Conservation (phyloP, 108 stramenopile species). For the Parietichytrium sp. region DNA sequence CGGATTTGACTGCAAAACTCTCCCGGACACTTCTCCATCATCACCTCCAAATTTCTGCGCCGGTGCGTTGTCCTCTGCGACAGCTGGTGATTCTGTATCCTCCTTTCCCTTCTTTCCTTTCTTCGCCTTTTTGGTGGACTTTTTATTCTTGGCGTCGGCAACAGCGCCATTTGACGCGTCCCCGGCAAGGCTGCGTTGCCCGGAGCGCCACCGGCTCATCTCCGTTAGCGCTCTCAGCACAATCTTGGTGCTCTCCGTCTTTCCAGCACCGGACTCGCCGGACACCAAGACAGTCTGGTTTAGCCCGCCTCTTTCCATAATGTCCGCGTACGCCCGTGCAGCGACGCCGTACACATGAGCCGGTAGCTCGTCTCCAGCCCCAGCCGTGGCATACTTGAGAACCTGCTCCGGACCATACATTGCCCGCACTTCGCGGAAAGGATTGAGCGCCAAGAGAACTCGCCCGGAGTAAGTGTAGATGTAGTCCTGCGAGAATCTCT, state of each 20-base stretch:
- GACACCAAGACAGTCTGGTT: slow-evolving; percentile 36
- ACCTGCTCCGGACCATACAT: not conserved
- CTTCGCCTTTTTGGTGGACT: too few relatives aligned
- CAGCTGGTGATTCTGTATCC: too few relatives aligned
- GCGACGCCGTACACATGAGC: slow-evolving; percentile 31
- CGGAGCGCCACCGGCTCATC: slow-evolving; percentile 27
- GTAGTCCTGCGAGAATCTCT: slow-evolving; percentile 47
- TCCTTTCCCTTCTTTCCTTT: too few relatives aligned
- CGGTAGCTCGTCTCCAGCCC: not conserved
- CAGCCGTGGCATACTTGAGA: not conserved
- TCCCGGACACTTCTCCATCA: not conserved
- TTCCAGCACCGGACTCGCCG: slow-evolving; percentile 49
- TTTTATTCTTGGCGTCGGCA: too few relatives aligned
- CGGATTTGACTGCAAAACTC: slow-evolving; percentile 37
- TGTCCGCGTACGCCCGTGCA: not conserved
- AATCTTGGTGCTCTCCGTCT: slow-evolving; percentile 47
- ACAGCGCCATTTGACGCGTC: too few relatives aligned
- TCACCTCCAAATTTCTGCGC: too few relatives aligned
- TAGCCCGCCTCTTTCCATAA: slow-evolving; percentile 26
- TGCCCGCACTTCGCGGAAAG: slow-evolving; percentile 43
- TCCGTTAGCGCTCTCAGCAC: slow-evolving; percentile 28
- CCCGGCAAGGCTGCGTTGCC: too few relatives aligned
- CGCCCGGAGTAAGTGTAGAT: slow-evolving; percentile 60
- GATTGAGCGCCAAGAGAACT: slow-evolving; percentile 56
- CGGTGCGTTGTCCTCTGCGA: too few relatives aligned